A percentile compares a stretch with the other conserved stretches of the same genome.
Evolutionary conservation across 495 filamentous ascomycete species (phyloP).

Genomic region (Lasiosphaeria miniovina): DNA sequence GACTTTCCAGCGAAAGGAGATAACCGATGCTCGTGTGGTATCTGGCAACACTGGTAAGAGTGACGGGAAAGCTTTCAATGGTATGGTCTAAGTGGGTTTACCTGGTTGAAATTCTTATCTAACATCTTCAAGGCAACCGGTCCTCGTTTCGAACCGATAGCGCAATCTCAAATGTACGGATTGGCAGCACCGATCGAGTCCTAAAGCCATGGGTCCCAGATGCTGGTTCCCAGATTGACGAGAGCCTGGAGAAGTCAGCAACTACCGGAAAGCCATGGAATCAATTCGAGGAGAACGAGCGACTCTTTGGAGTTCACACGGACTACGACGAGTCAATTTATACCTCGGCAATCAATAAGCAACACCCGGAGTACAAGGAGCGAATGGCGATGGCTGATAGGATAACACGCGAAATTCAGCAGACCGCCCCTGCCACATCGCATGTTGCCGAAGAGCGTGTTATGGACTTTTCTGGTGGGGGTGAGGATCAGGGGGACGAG

Average conservation of each 20-base stretch:
- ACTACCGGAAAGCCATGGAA: slow-evolving; percentile 64
- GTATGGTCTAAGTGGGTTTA: slow-evolving; percentile 43
- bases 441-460: slow-evolving; percentile 89
- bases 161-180: slow-evolving; percentile 76
- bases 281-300: slow-evolving; percentile 88
- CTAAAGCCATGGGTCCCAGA: slow-evolving; percentile 85
- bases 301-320: slow-evolving; percentile 78
- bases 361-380: slow-evolving; percentile 73
- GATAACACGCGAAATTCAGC: slow-evolving; percentile 88
- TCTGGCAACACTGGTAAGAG: slow-evolving; percentile 43
- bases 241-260: slow-evolving; percentile 62
- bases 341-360: slow-evolving; percentile 83
- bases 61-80: slow-evolving; percentile 62
- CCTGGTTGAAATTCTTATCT: neutral
- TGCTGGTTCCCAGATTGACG: slow-evolving; percentile 56
- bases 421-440: slow-evolving; percentile 60
- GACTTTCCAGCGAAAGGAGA: slow-evolving; percentile 77
- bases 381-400: slow-evolving; percentile 72
- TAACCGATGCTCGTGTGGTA: slow-evolving; percentile 62
- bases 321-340: slow-evolving; percentile 94
- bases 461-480: slow-evolving; percentile 50
- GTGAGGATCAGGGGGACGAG: slow-evolving; percentile 62
- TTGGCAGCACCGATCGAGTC: slow-evolving; percentile 62
- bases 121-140: slow-evolving; percentile 33
- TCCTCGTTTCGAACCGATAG: slow-evolving; percentile 77